A percentile compares a stretch with the other conserved stretches of the same genome.
These are phyloP conservation scores for Apiospora aurea DNA, from an alignment of 2,329 filamentous ascomycete species.

Conservation along the genomic window DNA sequence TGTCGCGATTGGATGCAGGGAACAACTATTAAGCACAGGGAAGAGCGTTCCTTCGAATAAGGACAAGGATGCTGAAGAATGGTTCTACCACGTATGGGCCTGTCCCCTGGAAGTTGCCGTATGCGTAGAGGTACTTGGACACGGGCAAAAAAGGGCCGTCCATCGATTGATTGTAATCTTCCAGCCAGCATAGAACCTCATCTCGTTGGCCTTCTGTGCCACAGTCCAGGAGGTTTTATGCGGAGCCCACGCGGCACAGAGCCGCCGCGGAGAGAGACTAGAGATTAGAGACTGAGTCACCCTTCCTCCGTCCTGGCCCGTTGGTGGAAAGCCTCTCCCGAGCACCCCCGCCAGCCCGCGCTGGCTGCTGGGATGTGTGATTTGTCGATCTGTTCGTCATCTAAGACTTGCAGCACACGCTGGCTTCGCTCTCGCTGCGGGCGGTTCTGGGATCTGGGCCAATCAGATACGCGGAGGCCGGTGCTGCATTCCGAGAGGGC, in stretches of 20 bases:
- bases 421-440: background rate
- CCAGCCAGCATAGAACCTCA: background rate
- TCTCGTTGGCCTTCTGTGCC: slow-evolving; percentile 10
- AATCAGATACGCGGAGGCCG: background rate
- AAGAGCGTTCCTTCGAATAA: background rate
- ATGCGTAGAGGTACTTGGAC: background rate
- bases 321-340: background rate
- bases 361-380: slow-evolving; percentile 17
- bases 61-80: slow-evolving; percentile 2
- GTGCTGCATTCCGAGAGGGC: background rate
- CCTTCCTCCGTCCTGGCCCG: background rate
- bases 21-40: background rate
- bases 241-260: background rate
- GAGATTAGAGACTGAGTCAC: background rate
- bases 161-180: background rate
- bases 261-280: background rate
- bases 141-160: background rate
- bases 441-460: background rate
- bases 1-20: background rate
- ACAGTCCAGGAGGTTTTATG: background rate
- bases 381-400: slow-evolving; percentile 22
- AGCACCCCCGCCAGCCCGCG: too few relatives aligned
- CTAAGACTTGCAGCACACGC: slow-evolving; percentile 13
- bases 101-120: background rate
- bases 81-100: background rate